These are phyloP conservation scores for Cryphonectria nitschkei DNA, from an alignment of 2,329 filamentous ascomycete species.

Conservation along the genomic window DNA sequence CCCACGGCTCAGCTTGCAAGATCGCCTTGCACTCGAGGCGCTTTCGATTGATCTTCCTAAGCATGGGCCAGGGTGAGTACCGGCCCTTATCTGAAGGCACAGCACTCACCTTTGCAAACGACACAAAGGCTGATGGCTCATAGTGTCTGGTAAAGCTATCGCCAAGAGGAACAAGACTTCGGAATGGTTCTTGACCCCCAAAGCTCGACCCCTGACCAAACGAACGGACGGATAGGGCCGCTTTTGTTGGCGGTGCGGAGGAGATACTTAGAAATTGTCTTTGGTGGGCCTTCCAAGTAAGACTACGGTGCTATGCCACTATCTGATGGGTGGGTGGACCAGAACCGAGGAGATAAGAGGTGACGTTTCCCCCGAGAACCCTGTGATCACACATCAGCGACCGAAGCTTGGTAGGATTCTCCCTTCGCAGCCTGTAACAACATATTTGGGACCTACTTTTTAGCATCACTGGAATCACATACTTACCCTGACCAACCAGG, in stretches of 20 bases:
- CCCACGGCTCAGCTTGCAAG: slow-evolving; percentile 1
- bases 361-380: slow-evolving; percentile 3
- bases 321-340: neutral
- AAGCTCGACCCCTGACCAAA: slow-evolving; percentile 5
- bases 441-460: neutral
- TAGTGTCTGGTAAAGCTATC: neutral
- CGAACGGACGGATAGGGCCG: slow-evolving; percentile 11
- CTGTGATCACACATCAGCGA: neutral
- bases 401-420: neutral
- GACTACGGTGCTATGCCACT: neutral
- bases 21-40: neutral
- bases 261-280: neutral
- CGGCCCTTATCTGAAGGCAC: neutral
- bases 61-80: neutral
- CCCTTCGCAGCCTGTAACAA: neutral
- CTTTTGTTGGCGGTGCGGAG: neutral
- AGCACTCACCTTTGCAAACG: neutral
- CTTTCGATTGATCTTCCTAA: neutral
- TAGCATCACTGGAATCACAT: neutral
- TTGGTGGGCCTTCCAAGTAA: neutral
- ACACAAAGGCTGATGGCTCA: neutral
- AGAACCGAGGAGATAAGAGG: neutral
- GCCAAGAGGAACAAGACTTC: neutral
- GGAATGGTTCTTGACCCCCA: neutral
- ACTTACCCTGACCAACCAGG: neutral